A percentile compares a stretch with the other conserved stretches of the same genome.
phyloP scores from a whole-genome alignment of 2,329 filamentous ascomycete species.

The Apiospora pterosperma region DNA sequence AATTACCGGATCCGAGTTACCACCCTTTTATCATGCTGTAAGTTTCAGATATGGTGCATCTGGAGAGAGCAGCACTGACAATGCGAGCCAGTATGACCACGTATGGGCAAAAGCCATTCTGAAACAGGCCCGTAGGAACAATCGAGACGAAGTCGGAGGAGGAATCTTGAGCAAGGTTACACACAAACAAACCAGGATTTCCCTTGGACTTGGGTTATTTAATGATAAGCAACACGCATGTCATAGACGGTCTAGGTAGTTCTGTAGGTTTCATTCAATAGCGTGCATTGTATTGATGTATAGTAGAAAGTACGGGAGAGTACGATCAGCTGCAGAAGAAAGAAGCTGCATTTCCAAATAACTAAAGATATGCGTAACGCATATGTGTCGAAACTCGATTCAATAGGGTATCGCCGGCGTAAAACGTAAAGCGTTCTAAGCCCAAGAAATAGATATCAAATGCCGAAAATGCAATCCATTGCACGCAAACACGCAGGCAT shows the following conservation, averaged over 20 bases:
- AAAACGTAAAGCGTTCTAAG: neutral
- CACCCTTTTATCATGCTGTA: conserved; percentile 28
- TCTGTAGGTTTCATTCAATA: too few species aligned
- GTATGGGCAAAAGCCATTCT: neutral
- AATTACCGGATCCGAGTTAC: conserved; percentile 22
- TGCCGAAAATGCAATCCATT: neutral
- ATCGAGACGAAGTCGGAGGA: too few species aligned
- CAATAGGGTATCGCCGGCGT: neutral
- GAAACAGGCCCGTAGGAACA: neutral
- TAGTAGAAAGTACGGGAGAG: too few species aligned
- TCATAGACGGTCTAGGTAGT: too few species aligned
- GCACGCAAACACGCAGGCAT: neutral
- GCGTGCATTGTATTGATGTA: too few species aligned
- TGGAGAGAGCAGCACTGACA: neutral
- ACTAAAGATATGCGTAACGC: too few species aligned
- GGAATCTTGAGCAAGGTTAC: too few species aligned
- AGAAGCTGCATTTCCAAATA: too few species aligned
- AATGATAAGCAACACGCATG: too few species aligned
- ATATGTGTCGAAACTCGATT: neutral
- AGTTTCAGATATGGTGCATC: neutral
- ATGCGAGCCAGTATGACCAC: neutral
- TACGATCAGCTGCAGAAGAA: too few species aligned
- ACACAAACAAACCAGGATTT: too few species aligned
- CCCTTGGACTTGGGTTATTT: too few species aligned
- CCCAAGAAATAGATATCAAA: neutral